These are phyloP conservation scores for Ophiostoma populinum DNA, from an alignment of 2,329 filamentous ascomycete genomes.

Conservation along the genomic window DNA sequence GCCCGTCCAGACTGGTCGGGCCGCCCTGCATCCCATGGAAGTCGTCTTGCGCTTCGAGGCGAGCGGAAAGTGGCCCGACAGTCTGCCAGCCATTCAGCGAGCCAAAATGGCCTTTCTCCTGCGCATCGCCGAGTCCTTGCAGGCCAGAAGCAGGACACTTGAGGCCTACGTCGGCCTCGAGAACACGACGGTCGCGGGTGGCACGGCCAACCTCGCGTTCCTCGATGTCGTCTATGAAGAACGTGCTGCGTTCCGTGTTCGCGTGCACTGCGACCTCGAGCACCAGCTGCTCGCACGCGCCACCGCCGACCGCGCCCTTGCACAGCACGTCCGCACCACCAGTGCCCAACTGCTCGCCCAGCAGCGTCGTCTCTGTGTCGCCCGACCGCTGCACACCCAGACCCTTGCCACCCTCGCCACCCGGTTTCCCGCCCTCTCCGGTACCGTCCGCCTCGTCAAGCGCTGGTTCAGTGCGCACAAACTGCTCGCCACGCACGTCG, in stretches of 20 bases:
- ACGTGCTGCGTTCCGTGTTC: conserved; percentile 60
- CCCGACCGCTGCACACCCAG: conserved; percentile 64
- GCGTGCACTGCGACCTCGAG: conserved; percentile 81
- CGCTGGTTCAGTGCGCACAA: conserved; percentile 80
- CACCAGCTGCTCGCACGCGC: conserved; percentile 63
- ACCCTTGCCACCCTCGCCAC: conserved; percentile 66
- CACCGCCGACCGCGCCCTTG: conserved; percentile 54
- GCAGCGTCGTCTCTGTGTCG: conserved; percentile 55
- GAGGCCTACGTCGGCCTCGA: conserved; percentile 65
- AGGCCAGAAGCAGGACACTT: no score
- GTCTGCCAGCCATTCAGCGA: conserved; percentile 75
- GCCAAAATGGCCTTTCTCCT: conserved; percentile 85
- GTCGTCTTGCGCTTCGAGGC: conserved; percentile 83
- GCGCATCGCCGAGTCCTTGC: conserved; percentile 54
- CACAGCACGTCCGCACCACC: conserved; percentile 48
- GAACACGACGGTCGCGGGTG: conserved; percentile 62
- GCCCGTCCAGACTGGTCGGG: conserved; percentile 26
- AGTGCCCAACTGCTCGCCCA: conserved; percentile 50
- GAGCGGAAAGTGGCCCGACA: conserved; percentile 86
- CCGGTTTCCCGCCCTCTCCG: conserved; percentile 60
- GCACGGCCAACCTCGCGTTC: conserved; percentile 61
- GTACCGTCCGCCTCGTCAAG: conserved; percentile 71
- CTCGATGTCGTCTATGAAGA: conserved; percentile 66
- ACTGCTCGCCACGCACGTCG: conserved; percentile 44
- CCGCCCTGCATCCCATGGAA: conserved; percentile 43